Conservation (phyloP, 164 flowering plant species). For the Magnolia sinica region DNA sequence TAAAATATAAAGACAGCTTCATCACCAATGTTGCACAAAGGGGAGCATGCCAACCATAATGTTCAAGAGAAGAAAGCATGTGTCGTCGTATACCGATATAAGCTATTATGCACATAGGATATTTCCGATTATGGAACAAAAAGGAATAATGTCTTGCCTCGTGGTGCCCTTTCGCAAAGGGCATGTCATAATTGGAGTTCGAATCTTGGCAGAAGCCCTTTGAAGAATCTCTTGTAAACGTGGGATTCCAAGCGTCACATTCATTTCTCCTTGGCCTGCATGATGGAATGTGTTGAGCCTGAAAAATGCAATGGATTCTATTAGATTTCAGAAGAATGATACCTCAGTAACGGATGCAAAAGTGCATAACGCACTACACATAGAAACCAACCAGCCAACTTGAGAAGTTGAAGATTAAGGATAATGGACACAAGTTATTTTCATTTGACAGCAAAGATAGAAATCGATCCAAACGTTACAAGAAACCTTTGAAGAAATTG, state of each 20-base stretch:
- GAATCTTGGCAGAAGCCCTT: slow-evolving; percentile 72
- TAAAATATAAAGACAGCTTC: too few species aligned
- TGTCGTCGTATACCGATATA: not conserved
- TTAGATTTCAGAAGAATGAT: not conserved
- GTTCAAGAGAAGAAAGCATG: not conserved
- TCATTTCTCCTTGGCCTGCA: slow-evolving; percentile 96
- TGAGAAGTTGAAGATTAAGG: not conserved
- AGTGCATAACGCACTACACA: not conserved
- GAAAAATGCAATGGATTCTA: slow-evolving; percentile 16
- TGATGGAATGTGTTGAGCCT: slow-evolving; percentile 96
- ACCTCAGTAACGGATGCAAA: not conserved
- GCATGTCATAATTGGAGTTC: slow-evolving; percentile 86
- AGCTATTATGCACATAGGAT: not conserved
- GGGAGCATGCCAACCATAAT: not conserved
- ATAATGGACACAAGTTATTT: not conserved
- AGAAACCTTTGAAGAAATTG: too few species aligned
- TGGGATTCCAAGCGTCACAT: slow-evolving; percentile 99
- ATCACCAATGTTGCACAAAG: not conserved
- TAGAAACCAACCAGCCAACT: not conserved
- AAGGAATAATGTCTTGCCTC: slow-evolving; percentile 39
- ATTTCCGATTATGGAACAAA: not conserved
- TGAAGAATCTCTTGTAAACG: slow-evolving; percentile 91
- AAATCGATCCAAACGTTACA: not conserved
- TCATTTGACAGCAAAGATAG: not conserved
- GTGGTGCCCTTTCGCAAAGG: slow-evolving; percentile 55